Percentiles rank a stretch among this genome's conserved stretches.
Conservation (phyloP, 148 eudicot species). For the Persicaria maculosa region DNA sequence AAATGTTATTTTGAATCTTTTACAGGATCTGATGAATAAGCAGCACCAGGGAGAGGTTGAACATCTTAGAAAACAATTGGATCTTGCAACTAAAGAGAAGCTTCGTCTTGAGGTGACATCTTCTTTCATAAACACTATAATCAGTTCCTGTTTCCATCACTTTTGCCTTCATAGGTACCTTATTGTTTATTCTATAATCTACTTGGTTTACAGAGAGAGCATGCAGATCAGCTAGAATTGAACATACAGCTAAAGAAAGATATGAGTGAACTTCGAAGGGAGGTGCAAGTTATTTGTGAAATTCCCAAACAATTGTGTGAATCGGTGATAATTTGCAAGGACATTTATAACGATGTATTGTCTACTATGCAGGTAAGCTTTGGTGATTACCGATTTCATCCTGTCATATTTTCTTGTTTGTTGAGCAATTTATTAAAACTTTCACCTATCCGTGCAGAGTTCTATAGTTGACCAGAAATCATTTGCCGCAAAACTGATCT, state of each 20-base stretch:
- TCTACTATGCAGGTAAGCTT: constrained; percentile 50
- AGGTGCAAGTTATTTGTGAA: constrained; percentile 42
- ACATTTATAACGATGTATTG: constrained; percentile 51
- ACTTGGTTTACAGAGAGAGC: constrained; percentile 42
- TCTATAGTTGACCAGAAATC: constrained; percentile 57
- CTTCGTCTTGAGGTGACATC: constrained; percentile 52
- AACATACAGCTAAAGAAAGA: constrained; percentile 44
- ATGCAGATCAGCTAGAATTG: constrained; percentile 40
- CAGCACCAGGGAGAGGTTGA: constrained; percentile 45
- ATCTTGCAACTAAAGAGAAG: constrained; percentile 51
- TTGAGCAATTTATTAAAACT: background rate
- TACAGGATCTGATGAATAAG: constrained; percentile 46
- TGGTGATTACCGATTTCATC: constrained; percentile 1
- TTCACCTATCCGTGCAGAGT: constrained; percentile 31
- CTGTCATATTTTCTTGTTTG: background rate
- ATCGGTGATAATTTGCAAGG: constrained; percentile 57
- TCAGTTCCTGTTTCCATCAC: constrained; percentile 1
- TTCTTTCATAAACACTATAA: background rate
- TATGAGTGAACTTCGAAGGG: constrained; percentile 54
- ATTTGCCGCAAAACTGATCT: constrained; percentile 46
- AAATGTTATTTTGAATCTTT: constrained; percentile 1
- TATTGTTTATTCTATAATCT: background rate
- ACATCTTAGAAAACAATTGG: constrained; percentile 52
- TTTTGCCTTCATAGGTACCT: background rate
- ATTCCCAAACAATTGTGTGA: constrained; percentile 48